phyloP scores from a whole-genome alignment of 2,329 filamentous ascomycete genomes.

The Cladosporium sp. region DNA sequence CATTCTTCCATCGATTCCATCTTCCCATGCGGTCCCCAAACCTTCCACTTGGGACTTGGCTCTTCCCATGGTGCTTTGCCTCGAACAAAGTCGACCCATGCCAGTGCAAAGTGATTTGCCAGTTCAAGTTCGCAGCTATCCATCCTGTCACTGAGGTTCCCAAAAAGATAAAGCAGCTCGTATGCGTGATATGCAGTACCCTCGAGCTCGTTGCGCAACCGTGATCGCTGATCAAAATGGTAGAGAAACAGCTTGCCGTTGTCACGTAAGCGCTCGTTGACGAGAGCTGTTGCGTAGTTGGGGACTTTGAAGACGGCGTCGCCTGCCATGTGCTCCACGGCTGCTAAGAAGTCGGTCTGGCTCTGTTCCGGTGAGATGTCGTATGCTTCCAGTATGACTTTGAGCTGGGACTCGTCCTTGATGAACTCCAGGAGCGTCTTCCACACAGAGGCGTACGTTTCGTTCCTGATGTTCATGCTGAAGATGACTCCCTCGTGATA shows the following conservation, averaged over 20 bases:
- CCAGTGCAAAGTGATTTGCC: not conserved
- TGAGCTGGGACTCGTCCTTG: not conserved
- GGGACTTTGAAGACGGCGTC: not conserved
- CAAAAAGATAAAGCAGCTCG: not conserved
- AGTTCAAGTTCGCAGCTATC: not conserved
- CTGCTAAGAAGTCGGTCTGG: not conserved
- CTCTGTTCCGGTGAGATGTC: not conserved
- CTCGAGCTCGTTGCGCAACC: not conserved
- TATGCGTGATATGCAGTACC: not conserved
- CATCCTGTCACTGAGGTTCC: not conserved
- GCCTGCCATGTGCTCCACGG: not conserved
- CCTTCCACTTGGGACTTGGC: not conserved
- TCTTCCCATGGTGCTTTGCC: not conserved
- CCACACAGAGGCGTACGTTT: not conserved
- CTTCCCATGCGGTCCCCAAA: not conserved
- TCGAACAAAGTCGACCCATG: not conserved
- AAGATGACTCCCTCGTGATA: not conserved
- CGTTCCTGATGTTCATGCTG: not conserved
- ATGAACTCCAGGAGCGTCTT: not conserved
- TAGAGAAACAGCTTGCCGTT: not conserved
- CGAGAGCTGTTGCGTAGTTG: not conserved
- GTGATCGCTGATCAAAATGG: not conserved
- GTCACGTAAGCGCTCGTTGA: not conserved
- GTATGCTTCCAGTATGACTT: not conserved
- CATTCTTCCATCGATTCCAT: not conserved